Conservation (phyloP, 1,284 basidiomycete genomes). For the Rhodotorula sp. region DNA sequence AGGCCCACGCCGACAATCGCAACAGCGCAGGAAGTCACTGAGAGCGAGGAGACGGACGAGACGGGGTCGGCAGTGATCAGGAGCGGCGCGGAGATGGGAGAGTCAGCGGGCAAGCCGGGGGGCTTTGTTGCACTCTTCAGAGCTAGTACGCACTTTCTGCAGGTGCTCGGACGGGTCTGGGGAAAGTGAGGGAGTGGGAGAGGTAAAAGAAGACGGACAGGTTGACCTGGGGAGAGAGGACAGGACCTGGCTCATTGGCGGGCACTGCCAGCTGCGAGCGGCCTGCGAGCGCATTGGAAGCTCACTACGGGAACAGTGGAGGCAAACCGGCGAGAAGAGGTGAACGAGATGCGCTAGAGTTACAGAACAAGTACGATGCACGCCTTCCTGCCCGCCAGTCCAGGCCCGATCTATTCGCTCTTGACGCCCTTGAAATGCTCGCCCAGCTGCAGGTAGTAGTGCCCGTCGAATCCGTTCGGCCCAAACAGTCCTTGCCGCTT, state of each 20-base stretch:
- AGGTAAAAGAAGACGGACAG: not conserved
- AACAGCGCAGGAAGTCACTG: slow-evolving; percentile 18
- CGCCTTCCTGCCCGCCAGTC: not conserved
- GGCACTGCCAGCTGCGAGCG: too few species aligned
- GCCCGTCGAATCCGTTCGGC: slow-evolving; percentile 43
- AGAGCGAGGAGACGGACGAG: too few species aligned
- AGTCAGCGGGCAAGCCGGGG: not conserved
- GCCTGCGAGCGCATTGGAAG: too few species aligned
- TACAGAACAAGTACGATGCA: too few species aligned
- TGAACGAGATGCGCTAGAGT: too few species aligned
- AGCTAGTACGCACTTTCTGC: not conserved
- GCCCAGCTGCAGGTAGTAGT: slow-evolving; percentile 45
- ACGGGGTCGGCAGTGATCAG: not conserved
- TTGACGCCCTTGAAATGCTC: slow-evolving; percentile 6
- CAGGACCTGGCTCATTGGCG: not conserved
- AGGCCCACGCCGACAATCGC: slow-evolving; percentile 70
- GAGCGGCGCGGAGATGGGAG: not conserved
- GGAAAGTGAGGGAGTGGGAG: not conserved
- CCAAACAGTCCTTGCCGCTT: slow-evolving; percentile 39
- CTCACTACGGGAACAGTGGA: too few species aligned
- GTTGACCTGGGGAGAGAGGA: too few species aligned
- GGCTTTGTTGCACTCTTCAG: not conserved
- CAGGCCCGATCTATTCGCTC: not conserved
- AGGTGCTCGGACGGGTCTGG: not conserved
- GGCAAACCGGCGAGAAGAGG: too few species aligned